A percentile compares a stretch with the other conserved stretches of the same genome.
phyloP scores from a whole-genome alignment of 2,329 filamentous ascomycete species.

The Nothophoma quercina region DNA sequence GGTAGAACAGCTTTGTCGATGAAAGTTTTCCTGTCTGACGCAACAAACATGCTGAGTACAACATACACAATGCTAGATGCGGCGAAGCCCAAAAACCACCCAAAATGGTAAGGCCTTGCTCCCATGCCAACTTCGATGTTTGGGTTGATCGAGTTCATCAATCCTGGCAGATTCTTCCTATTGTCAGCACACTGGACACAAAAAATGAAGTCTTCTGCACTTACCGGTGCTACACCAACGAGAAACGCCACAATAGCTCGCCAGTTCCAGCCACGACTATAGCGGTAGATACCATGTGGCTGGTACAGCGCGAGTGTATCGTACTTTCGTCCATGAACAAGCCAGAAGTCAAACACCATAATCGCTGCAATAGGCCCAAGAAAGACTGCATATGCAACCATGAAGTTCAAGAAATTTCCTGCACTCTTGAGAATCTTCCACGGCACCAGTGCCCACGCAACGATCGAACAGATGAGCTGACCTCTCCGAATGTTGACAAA shows the following conservation, averaged over 20 bases:
- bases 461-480: conserved; percentile 54
- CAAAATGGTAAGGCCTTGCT: conserved; percentile 66
- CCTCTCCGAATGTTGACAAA: conserved; percentile 62
- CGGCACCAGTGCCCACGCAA: conserved; percentile 55
- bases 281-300: conserved; percentile 59
- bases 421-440: conserved; percentile 58
- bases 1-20: conserved; percentile 52
- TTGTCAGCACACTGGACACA: too few relatives aligned
- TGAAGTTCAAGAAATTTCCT: conserved; percentile 62
- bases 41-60: conserved; percentile 55
- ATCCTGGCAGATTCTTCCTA: conserved; percentile 65
- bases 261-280: conserved; percentile 65
- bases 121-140: conserved; percentile 56
- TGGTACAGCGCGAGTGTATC: conserved; percentile 62
- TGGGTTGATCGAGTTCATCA: conserved; percentile 56
- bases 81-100: conserved; percentile 71
- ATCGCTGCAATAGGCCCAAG: conserved; percentile 69
- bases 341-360: conserved; percentile 67
- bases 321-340: conserved; percentile 59
- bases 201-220: too few relatives aligned
- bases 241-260: conserved; percentile 65
- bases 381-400: conserved; percentile 71
- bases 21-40: conserved; percentile 59
- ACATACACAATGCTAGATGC: conserved; percentile 65
- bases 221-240: conserved; percentile 63